Evolutionary conservation across 768 basidiomycete genomes (phyloP), one percentile per base, ranked within the genome.

Genomic region (Lactifluus piperatus): DNA sequence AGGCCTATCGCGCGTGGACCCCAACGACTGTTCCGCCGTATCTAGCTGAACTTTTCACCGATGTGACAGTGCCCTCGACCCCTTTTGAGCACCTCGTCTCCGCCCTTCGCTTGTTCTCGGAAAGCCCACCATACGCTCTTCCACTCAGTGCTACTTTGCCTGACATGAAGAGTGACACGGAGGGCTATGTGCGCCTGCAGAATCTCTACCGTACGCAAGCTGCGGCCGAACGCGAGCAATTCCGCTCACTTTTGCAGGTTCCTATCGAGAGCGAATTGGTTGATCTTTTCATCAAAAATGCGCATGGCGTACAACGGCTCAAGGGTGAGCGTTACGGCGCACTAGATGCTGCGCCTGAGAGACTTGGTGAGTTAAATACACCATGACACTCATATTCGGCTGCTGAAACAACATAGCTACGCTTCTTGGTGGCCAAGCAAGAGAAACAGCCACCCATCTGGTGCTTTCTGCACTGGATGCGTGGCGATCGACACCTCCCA

Each of bases 91-190:
- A 66, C 75, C 8, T 72, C 73, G 63, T 81, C 85, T 0, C 77
- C 83, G 85, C 94, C 0, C 79, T 98, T 41, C 75, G 81, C 37
- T 70, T 76, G 55, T 97, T 89, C 69, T 71, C 74, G 27, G 75
- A 77, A 22, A 77, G 79, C 32, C 73, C 81, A 51, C 72, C 77
- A 5, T 74, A 84, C 52, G 81, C 82, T 0, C 80, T 97, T 3
- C 97, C 95, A 0, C 75, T 97, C n/a, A 85, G 86, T 3, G 81
- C 88, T 47, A 81, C 90, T 0, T 78, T 98, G 10, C 95, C 95
- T 0, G 95, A 99, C 73, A 97, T 99, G 91, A 94, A 94, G 69
- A 85, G 94, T 18, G 87, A 86, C 68, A 97, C 97, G 5, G 68
- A 75, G 22, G 79, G 79, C 55, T 98, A 97, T 69, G 85, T 97